Evolutionary conservation across 1,284 basidiomycete species (phyloP).

Genomic region (Sanguinoderma infundibulare): DNA sequence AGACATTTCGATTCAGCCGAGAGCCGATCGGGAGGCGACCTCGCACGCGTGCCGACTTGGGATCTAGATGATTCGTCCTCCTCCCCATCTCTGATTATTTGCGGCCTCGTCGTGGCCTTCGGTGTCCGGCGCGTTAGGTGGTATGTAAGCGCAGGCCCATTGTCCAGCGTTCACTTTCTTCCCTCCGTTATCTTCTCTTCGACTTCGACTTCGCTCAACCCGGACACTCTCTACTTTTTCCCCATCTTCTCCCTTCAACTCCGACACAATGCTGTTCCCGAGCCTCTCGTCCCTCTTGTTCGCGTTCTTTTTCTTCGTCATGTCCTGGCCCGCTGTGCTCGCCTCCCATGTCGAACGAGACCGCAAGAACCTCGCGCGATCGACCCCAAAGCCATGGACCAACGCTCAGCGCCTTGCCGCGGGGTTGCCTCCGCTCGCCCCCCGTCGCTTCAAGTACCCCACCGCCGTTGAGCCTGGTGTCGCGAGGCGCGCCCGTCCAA

Average conservation of each 20-base stretch:
- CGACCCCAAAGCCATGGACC: constrained; percentile 17
- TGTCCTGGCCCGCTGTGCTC: constrained; percentile 1
- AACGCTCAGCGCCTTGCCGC: constrained; percentile 29
- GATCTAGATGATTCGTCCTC: constrained; percentile 16
- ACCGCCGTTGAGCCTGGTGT: constrained; percentile 17
- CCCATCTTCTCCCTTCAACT: not conserved
- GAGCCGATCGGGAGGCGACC: constrained; percentile 8
- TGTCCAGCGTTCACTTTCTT: constrained; percentile 2
- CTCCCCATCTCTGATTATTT: constrained; percentile 9
- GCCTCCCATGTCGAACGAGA: constrained; percentile 9
- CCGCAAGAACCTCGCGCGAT: constrained; percentile 5
- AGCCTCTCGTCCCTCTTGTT: constrained; percentile 17
- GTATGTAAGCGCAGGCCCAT: constrained; percentile 16
- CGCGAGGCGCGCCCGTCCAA: constrained; percentile 18
- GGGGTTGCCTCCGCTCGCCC: constrained; percentile 27
- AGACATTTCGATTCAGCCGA: constrained; percentile 2
- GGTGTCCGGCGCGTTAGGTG: not conserved
- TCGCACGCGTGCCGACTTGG: constrained; percentile 4
- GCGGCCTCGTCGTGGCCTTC: not conserved
- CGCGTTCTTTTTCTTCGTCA: constrained; percentile 12
- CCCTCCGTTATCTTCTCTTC: constrained; percentile 9
- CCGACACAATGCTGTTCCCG: constrained; percentile 18
- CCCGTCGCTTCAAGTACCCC: constrained; percentile 19
- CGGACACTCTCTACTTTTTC: constrained; percentile 1
- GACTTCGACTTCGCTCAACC: not conserved